phyloP scores from a whole-genome alignment of 345 rosid genomes.

The Microthlaspi erraticum region DNA sequence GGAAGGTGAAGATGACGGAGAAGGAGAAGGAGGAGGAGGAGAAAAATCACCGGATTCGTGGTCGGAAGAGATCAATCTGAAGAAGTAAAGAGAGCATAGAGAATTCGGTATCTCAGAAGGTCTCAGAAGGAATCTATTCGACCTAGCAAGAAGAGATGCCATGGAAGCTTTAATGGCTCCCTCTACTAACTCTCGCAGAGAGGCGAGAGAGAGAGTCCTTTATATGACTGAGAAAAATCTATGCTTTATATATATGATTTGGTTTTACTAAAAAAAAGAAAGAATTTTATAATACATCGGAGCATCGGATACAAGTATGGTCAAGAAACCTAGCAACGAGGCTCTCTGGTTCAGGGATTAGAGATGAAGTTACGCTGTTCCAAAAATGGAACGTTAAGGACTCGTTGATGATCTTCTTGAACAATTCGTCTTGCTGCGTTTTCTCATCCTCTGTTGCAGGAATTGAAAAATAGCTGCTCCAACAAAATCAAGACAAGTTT shows the following conservation, averaged over 20 bases:
- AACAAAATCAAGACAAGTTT: conserved; percentile 3
- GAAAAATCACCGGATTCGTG: conserved; percentile 14
- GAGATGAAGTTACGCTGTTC: conserved; percentile 72
- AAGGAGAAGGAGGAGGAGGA: conserved; percentile 8
- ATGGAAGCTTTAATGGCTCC: conserved; percentile 35
- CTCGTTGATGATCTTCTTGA: conserved; percentile 57
- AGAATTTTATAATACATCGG: conserved; percentile 60
- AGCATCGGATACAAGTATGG: conserved; percentile 64
- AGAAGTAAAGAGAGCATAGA: conserved; percentile 41
- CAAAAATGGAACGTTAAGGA: conserved; percentile 80
- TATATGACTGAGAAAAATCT: neutral
- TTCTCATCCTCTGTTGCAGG: conserved; percentile 60
- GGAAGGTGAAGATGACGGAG: conserved; percentile 45
- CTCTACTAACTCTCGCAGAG: conserved; percentile 13
- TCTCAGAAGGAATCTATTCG: conserved; percentile 42
- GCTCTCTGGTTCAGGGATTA: conserved; percentile 77
- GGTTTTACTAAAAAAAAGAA: neutral
- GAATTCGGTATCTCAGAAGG: conserved; percentile 33
- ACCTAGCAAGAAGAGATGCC: conserved; percentile 46
- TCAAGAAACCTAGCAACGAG: conserved; percentile 64
- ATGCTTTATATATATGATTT: conserved; percentile 9
- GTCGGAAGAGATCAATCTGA: conserved; percentile 35
- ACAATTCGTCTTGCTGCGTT: conserved; percentile 56
- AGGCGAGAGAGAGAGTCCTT: neutral
- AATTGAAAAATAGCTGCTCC: conserved; percentile 64